phyloP scores from a whole-genome alignment of 345 rosid species.

The Noccaea bulbosa region DNA sequence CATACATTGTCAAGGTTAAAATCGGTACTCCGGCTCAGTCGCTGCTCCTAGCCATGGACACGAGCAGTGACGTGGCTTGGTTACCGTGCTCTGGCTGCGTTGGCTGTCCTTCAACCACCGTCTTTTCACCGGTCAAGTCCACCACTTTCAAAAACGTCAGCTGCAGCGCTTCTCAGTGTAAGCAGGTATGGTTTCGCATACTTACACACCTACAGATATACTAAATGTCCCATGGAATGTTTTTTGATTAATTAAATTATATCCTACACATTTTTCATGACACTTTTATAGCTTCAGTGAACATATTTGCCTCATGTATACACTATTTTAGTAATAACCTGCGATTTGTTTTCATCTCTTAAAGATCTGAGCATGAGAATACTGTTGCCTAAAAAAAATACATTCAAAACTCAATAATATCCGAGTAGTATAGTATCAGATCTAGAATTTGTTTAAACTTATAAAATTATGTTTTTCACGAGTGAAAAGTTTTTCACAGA shows the following conservation, averaged over 20 bases:
- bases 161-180: constrained; percentile 72
- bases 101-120: constrained; percentile 68
- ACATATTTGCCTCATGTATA: neutral
- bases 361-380: constrained; percentile 31
- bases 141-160: constrained; percentile 62
- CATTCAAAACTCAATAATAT: neutral
- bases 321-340: constrained; percentile 22
- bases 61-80: constrained; percentile 89
- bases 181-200: constrained; percentile 53
- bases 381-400: neutral
- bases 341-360: constrained; percentile 17
- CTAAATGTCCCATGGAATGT: constrained; percentile 38
- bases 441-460: neutral
- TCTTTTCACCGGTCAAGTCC: constrained; percentile 56
- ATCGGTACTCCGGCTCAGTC: constrained; percentile 87
- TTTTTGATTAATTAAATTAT: constrained; percentile 15
- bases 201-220: neutral
- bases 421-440: constrained; percentile 8
- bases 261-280: neutral
- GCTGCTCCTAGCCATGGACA: constrained; percentile 82
- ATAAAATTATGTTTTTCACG: no score
- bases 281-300: constrained; percentile 13
- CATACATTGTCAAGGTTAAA: constrained; percentile 68
- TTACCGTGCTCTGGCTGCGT: constrained; percentile 77
- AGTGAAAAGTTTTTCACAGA: constrained; percentile 4